phyloP scores from a whole-genome alignment of 2,329 filamentous ascomycete species.

The Colletotrichum lentis region DNA sequence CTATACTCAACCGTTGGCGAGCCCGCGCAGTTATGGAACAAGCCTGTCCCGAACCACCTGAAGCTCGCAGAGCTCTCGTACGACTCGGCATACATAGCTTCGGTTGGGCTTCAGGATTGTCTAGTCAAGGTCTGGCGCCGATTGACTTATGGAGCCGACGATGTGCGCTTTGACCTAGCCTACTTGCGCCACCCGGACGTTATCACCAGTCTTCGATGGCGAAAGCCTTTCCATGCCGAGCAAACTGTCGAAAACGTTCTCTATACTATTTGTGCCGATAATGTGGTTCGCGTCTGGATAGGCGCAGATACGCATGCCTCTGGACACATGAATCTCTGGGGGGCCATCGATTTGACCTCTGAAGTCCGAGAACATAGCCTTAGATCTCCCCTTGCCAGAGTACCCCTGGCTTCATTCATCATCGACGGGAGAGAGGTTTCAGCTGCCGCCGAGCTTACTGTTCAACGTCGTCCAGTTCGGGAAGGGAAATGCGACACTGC shows the following conservation, averaged over 20 bases:
- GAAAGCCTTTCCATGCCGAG: conserved; percentile 76
- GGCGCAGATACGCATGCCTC: conserved; percentile 75
- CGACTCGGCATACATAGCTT: conserved; percentile 87
- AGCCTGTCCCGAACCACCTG: conserved; percentile 74
- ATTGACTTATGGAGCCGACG: conserved; percentile 81
- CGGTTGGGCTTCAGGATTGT: conserved; percentile 78
- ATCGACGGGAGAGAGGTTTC: conserved; percentile 84
- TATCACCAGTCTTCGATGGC: conserved; percentile 89
- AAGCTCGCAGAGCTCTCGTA: conserved; percentile 83
- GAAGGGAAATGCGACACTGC: conserved; percentile 62
- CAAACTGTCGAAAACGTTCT: conserved; percentile 86
- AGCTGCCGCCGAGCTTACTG: conserved; percentile 77
- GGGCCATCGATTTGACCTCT: conserved; percentile 76
- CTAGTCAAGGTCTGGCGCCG: conserved; percentile 94
- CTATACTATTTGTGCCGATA: conserved; percentile 87
- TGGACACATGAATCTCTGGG: conserved; percentile 81
- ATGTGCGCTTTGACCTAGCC: conserved; percentile 87
- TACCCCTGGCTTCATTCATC: conserved; percentile 67
- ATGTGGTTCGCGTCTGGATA: conserved; percentile 83
- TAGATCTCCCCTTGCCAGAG: conserved; percentile 23
- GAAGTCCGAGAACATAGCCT: conserved; percentile 65
- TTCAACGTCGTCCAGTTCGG: conserved; percentile 57
- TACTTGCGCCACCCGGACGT: conserved; percentile 86
- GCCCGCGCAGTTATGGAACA: conserved; percentile 74
- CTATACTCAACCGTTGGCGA: conserved; percentile 67